Evolutionary conservation across 2,329 filamentous ascomycete genomes (phyloP), one percentile per base, ranked within the genome.

Genomic region (Penicillium rolfsii): DNA sequence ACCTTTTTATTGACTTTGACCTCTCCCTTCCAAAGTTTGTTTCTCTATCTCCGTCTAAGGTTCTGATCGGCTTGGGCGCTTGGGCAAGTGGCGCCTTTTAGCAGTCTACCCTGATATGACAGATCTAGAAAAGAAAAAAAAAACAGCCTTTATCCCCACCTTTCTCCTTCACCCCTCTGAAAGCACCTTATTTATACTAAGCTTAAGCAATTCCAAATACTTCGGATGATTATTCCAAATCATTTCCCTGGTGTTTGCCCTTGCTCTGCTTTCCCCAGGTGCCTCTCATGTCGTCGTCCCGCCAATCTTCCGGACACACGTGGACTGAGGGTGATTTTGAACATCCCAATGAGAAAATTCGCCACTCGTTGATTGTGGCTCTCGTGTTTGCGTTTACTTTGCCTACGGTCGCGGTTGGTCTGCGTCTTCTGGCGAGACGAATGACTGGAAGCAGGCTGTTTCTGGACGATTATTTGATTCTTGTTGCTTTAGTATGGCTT

Each of bases 401-500:
- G 16, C 68, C 71, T 5, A 72, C 71, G 2, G 35, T 70, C 4
- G 62, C 72, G 5, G 67, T 74, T 33, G 69, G 36, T 3, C 55
- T 74, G 24, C 70, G 72, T 1, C 61, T 74, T 5, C 14, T 70
- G 48, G 67, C 72, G 1, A 55, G 72, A 30, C 67, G 63, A 38
- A 53, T 74, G 48, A 71, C 64, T 6, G 69, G 70, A 1, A 66
- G 62, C 30, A 63, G 49, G 6, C 49, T 74, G n/a, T 72, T 68
- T 40, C 26, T 73, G 59, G 72, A 74, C 59, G 71, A 74, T 59
- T 70, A 69, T 53, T 60, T 74, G 58, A 73, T 73, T 48, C 26
- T 74, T 3, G 56, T 72, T 41, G 71, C 71, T 52, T 56, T 74
- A 57, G 69, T 71, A 63, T 30, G 61, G 11, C 40, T n/a, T 4